These are phyloP conservation scores for Stromatinia cepivora DNA, from an alignment of 2,329 filamentous ascomycete species.

Conservation along the genomic window DNA sequence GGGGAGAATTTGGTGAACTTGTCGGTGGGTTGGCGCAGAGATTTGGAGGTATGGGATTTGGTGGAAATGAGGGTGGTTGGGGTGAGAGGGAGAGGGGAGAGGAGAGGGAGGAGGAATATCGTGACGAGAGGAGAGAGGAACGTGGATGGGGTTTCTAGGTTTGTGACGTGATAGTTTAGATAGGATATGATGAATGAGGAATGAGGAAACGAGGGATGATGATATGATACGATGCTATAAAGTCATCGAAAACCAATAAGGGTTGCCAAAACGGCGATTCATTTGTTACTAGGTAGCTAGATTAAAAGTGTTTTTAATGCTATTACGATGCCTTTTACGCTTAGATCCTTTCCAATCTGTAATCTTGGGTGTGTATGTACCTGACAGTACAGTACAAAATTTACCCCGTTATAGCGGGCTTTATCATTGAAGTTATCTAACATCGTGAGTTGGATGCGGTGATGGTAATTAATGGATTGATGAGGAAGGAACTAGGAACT, in stretches of 20 bases:
- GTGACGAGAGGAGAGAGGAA: slow-evolving; percentile 49
- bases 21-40: slow-evolving; percentile 24
- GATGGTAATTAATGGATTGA: too few relatives aligned
- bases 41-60: slow-evolving; percentile 19
- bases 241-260: background rate
- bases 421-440: too few relatives aligned
- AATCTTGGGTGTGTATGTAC: background rate
- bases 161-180: background rate
- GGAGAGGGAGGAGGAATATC: background rate
- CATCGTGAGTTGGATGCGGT: too few relatives aligned
- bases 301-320: background rate
- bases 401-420: too few relatives aligned
- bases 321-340: background rate
- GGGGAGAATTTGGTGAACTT: slow-evolving; percentile 12
- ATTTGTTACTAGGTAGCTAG: background rate
- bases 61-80: background rate
- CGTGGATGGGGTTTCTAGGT: slow-evolving; percentile 13
- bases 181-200: background rate
- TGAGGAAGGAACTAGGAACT: too few relatives aligned
- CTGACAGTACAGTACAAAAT: too few relatives aligned
- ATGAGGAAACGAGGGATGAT: slow-evolving; percentile 5
- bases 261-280: background rate
- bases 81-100: slow-evolving; percentile 2
- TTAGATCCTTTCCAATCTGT: background rate
- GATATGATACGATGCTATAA: slow-evolving; percentile 4